phyloP scores from a whole-genome alignment of 345 rosid genomes.

The Arabidopsis thaliana region TAIR10.1 NC_003076.8:7482501-7483000 shows the following conservation, averaged over 20 bases:
- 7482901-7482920: slow-evolving; percentile 14
- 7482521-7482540: slow-evolving; percentile 25
- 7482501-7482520: slow-evolving; percentile 50
- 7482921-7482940: not conserved
- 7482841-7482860: slow-evolving; percentile 18
- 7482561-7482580: slow-evolving; percentile 22
- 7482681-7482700: slow-evolving; percentile 54
- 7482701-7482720: slow-evolving; percentile 56
- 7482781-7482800: slow-evolving; percentile 46
- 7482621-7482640: slow-evolving; percentile 39
- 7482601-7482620: slow-evolving; percentile 5
- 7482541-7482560: slow-evolving; percentile 51
- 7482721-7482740: slow-evolving; percentile 53
- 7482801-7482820: slow-evolving; percentile 42
- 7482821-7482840: slow-evolving; percentile 16
- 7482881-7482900: not conserved
- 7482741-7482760: slow-evolving; percentile 48
- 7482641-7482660: slow-evolving; percentile 56
- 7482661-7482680: slow-evolving; percentile 49
- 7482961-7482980: not conserved
- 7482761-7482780: slow-evolving; percentile 59
- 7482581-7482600: slow-evolving; percentile 30
- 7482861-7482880: slow-evolving; percentile 8
- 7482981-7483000: not conserved
- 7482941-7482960: not conserved